Evolutionary conservation across 2,329 filamentous ascomycete genomes (phyloP).

Genomic region (Botrytis medusae): DNA sequence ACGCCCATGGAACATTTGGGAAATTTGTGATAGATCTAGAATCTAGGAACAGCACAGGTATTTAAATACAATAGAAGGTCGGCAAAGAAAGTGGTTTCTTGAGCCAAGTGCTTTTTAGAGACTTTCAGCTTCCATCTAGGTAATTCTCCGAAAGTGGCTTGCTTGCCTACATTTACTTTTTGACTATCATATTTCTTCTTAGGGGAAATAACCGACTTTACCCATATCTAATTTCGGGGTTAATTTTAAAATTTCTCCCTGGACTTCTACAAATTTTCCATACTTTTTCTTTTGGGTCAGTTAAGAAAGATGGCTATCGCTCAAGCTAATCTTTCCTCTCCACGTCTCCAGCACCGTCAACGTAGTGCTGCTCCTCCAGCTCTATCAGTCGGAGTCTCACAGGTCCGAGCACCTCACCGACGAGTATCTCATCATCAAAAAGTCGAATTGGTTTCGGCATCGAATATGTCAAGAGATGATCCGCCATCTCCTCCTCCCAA

Average conservation of each 20-base stretch:
- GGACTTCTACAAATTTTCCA: not conserved
- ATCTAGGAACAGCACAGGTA: not conserved
- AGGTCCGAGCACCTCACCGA: conserved; percentile 1
- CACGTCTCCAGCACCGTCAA: not conserved
- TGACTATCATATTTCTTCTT: not conserved
- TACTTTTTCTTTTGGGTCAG: not conserved
- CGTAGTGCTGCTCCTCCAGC: not conserved
- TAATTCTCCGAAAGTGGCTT: conserved; percentile 13
- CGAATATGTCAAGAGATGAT: conserved; percentile 41
- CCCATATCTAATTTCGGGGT: not conserved
- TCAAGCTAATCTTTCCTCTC: conserved; percentile 6
- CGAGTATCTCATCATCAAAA: not conserved
- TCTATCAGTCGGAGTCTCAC: not conserved
- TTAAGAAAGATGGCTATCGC: conserved; percentile 12
- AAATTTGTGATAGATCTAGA: conserved; percentile 12
- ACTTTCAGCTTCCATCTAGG: conserved; percentile 5
- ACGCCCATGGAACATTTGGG: not conserved
- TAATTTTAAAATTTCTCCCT: not conserved
- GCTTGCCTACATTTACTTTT: conserved; percentile 9
- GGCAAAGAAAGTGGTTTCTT: not conserved
- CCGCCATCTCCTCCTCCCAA: conserved; percentile 44
- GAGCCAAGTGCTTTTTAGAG: conserved; percentile 9
- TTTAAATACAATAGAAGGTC: conserved; percentile 14
- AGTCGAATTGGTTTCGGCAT: not conserved
- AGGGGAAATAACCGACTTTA: not conserved